Base-by-base conservation (phyloP, 352 stramenopile genomes). In the Phytophthora cactorum region DNA sequence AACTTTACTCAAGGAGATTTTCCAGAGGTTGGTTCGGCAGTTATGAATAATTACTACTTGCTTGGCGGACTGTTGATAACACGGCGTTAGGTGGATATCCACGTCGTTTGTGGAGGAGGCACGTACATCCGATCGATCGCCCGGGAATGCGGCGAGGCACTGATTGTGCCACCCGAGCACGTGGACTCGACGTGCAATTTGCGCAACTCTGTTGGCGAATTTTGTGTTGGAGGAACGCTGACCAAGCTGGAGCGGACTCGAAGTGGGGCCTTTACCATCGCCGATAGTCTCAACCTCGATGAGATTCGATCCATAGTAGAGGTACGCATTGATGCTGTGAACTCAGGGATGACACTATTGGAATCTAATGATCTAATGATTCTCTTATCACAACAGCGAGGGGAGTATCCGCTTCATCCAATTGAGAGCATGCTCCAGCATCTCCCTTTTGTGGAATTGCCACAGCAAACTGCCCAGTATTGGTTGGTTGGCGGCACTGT, bases 91-190 rank as follows among this genome's bases (percentile, higher is more conserved):
- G 59, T 70, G 54, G 56, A 52, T 3, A 82, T 96, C 32, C 61
- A 70, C 15, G 87, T 95, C 32, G 73, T 68, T 3, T 96, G 89
- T 58, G 87, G 78, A 41, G 78, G 75, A 34, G 89, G 89, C 15
- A 96, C 89, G 14, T 96, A 96, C 68, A 93, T 96, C 59, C 86
- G 89, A 15, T 95, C 87, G 4, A 96, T 96, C 57, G 89, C 89
- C 1, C 82, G 89, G 5, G 89, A 96, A 63, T 93, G 86, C 39
- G 89, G 89, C 7, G 87, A 96, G 56, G 75, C 72, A 15, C 59
- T 95, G 6, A 9, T 81, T 38, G 59, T 89, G 3, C 83, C 84
- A 15, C 46, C 39, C 1, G 50, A 71, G 7, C 22, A 65, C 0
- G 14, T 78, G 5, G 63, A 81, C 53, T 17, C 50, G 7, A 54